These are phyloP conservation scores for Lecanosticta acicola DNA, from an alignment of 2,329 filamentous ascomycete genomes.

Conservation along the genomic window DNA sequence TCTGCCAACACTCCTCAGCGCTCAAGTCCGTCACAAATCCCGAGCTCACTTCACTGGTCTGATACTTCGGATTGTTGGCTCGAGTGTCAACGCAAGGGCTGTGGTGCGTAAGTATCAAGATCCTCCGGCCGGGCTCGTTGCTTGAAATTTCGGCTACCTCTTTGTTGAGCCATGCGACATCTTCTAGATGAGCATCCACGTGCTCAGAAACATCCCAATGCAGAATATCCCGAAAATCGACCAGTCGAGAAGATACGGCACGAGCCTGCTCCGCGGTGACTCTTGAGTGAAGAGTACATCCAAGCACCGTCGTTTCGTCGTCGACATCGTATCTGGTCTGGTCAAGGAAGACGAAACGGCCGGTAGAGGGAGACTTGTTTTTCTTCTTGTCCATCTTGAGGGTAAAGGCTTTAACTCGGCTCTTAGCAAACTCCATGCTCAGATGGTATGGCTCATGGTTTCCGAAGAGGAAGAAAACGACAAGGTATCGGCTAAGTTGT, in stretches of 20 bases:
- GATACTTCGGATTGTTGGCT: constrained; percentile 34
- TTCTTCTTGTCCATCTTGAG: constrained; percentile 1
- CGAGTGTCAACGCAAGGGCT: constrained; percentile 36
- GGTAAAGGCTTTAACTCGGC: constrained; percentile 23
- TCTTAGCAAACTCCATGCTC: constrained; percentile 33
- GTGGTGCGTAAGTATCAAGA: constrained; percentile 43
- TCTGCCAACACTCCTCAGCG: constrained; percentile 6
- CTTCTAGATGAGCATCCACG: constrained; percentile 35
- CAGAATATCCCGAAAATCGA: constrained; percentile 18
- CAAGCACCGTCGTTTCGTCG: constrained; percentile 31
- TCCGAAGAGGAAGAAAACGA: constrained; percentile 50
- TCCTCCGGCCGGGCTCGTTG: constrained; percentile 18
- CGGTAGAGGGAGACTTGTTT: constrained; percentile 24
- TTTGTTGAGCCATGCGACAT: constrained; percentile 43
- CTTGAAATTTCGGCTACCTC: constrained; percentile 22
- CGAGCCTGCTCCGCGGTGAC: constrained; percentile 7
- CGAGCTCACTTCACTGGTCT: constrained; percentile 9
- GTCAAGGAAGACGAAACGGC: constrained; percentile 41
- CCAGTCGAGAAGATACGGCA: constrained; percentile 8
- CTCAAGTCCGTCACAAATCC: constrained; percentile 12
- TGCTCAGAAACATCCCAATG: constrained; percentile 39
- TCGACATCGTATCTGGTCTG: constrained; percentile 24
- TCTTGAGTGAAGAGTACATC: constrained; percentile 27
- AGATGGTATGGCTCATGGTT: constrained; percentile 53
- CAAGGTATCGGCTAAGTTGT: constrained; percentile 46